Evolutionary conservation across 805 yeast genomes (phyloP).

Genomic region (Candida methanosorbosa): DNA sequence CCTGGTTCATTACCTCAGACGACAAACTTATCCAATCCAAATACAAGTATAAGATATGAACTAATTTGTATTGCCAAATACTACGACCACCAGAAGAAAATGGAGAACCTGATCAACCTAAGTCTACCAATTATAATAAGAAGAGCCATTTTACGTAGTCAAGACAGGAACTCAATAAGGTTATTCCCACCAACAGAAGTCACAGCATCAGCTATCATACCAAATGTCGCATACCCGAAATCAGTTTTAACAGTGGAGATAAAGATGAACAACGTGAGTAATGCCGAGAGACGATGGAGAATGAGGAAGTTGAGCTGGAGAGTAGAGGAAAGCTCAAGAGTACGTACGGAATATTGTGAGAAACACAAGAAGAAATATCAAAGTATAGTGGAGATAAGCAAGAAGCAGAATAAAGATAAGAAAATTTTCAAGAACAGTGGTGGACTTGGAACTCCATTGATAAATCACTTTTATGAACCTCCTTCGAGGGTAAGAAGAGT

Average conservation of each 20-base stretch:
- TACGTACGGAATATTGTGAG: conserved; percentile 50
- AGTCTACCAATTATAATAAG: conserved; percentile 62
- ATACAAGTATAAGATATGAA: conserved; percentile 59
- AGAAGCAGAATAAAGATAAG: conserved; percentile 17
- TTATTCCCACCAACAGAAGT: conserved; percentile 95
- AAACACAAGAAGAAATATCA: conserved; percentile 45
- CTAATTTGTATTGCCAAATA: conserved; percentile 52
- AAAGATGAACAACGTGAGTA: conserved; percentile 62
- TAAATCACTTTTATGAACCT: conserved; percentile 19
- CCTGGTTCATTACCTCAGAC: conserved; percentile 89
- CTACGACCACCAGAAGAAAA: conserved; percentile 26
- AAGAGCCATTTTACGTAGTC: conserved; percentile 72
- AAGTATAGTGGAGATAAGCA: conserved; percentile 32
- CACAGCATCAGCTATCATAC: conserved; percentile 78
- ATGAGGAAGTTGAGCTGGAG: conserved; percentile 87
- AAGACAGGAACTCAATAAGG: conserved; percentile 78
- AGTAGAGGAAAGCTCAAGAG: conserved; percentile 72
- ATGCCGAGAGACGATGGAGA: conserved; percentile 71
- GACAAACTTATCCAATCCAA: conserved; percentile 46
- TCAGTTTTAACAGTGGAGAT: conserved; percentile 79
- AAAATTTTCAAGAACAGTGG: conserved; percentile 20
- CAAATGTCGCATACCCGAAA: conserved; percentile 84
- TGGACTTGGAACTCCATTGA: conserved; percentile 16
- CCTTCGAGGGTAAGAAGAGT: conserved; percentile 13
- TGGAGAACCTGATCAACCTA: conserved; percentile 29